Base-by-base conservation (phyloP, 352 stramenopile species). In the Phytophthora melonis region DNA sequence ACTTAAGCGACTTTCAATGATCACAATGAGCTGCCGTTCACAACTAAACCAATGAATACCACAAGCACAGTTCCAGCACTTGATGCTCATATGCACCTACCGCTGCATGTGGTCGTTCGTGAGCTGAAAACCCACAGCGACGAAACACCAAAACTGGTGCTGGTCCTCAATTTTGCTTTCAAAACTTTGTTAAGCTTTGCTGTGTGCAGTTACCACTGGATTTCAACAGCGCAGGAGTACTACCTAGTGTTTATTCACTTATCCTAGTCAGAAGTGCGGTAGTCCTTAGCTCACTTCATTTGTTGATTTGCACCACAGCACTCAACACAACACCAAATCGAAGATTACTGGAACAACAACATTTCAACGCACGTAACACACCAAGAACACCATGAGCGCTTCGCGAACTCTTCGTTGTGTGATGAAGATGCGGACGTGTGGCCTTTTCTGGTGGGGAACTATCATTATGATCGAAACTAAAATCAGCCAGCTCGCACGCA, bases 361-460 rank as follows among this genome's bases (percentile, higher is more conserved):
- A 6, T 3, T 7, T 18, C 18, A 16, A 18, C 39, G 39, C 5
- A n/a, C 39, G 18, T n/a, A 45, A 4, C 39, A 45, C 23, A 41
- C 43, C 7, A 19, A 65, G 8, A 14, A 5, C 54, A 61, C 3
- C 21, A 80, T 80, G 74, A 68, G 19, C 55, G 45, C 50, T 32
- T 53, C 19, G 16, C 54, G 30, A 30, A 61, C 60, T 43, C 43
- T 75, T 65, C 69, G 65, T 3, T 78, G 74, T 34, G 58, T 62
- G 39, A 80, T 80, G 74, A 78, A 72, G 49, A 80, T 80, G 64
- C 74, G 70, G 25, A 60, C 36, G 34, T 80, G 69, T 13, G 65
- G 74, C 7, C 55, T 80, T 67, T 80, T 80, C 43, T 80, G 74
- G 74, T 80, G 54, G 69, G 63, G 10, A 32, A 7, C 9, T 53